These are phyloP conservation scores for Corylus americana DNA, from an alignment of 306 rosid species.

Conservation along the genomic window DNA sequence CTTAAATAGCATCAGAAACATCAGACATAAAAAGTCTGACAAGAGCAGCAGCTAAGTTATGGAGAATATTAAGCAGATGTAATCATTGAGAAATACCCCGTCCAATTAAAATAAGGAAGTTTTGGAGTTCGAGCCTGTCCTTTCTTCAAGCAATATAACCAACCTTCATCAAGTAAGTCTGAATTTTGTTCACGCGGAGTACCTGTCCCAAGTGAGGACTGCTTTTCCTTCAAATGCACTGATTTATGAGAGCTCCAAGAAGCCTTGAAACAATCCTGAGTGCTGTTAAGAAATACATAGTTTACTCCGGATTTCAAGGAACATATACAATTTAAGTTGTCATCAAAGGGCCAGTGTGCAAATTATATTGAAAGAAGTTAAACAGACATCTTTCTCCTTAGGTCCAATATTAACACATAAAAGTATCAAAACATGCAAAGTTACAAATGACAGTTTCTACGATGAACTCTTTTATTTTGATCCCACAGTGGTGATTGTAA, in stretches of 20 bases:
- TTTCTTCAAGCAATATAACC: constrained; percentile 79
- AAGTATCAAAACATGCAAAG: not conserved
- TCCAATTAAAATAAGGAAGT: constrained; percentile 89
- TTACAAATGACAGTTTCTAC: not conserved
- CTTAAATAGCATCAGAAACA: constrained; percentile 15
- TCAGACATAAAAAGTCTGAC: constrained; percentile 4
- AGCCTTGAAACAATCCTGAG: constrained; percentile 95
- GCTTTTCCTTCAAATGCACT: constrained; percentile 73
- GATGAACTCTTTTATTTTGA: not conserved
- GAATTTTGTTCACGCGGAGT: constrained; percentile 46
- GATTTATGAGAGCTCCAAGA: constrained; percentile 93
- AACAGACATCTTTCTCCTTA: too few species aligned
- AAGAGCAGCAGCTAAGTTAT: constrained; percentile 7
- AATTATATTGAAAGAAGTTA: not conserved
- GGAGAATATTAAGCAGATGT: constrained; percentile 3
- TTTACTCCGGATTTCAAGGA: not conserved
- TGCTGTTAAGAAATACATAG: constrained; percentile 47
- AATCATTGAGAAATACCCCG: constrained; percentile 60
- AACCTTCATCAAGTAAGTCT: constrained; percentile 50
- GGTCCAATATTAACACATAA: not conserved
- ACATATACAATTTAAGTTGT: not conserved
- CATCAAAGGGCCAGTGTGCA: not conserved
- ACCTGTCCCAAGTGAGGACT: constrained; percentile 40
- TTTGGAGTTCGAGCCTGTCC: constrained; percentile 85
- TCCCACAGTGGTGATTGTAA: not conserved